These are phyloP conservation scores for Penicillium brasilianum DNA, from an alignment of 2,329 filamentous ascomycete species.

Conservation along the genomic window DNA sequence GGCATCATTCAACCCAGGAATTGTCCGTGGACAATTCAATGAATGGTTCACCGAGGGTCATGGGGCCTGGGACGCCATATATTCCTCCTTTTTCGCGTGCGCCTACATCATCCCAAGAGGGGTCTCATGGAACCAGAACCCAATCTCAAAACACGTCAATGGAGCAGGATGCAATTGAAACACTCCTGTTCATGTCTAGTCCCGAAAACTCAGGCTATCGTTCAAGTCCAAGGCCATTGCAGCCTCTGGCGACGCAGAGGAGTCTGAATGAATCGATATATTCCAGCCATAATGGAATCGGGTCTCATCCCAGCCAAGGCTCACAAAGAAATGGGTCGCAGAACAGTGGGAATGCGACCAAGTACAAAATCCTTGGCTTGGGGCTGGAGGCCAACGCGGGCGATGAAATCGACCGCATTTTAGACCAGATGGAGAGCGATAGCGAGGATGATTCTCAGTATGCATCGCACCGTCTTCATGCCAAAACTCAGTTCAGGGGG, in stretches of 20 bases:
- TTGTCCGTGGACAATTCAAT: conserved; percentile 25
- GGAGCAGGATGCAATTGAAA: conserved; percentile 59
- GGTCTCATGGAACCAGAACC: conserved; percentile 37
- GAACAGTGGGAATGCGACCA: conserved; percentile 11
- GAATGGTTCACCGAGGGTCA: conserved; percentile 25
- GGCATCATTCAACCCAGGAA: conserved; percentile 42
- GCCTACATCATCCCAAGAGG: conserved; percentile 31
- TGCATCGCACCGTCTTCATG: conserved; percentile 21
- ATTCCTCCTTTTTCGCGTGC: conserved; percentile 32
- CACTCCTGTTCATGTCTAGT: conserved; percentile 57
- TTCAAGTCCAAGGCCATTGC: conserved; percentile 39
- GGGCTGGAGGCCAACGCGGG: conserved; percentile 42
- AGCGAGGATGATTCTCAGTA: conserved; percentile 40
- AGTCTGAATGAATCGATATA: conserved; percentile 36
- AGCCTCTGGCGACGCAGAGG: conserved; percentile 29
- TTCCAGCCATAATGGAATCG: conserved; percentile 16
- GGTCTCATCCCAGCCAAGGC: conserved; percentile 20
- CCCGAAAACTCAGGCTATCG: conserved; percentile 54
- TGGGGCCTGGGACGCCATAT: conserved; percentile 40
- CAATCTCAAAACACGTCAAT: conserved; percentile 52
- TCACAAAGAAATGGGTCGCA: conserved; percentile 27
- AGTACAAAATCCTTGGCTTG: conserved; percentile 14
- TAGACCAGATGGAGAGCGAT: conserved; percentile 48
- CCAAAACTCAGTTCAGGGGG: conserved; percentile 13
- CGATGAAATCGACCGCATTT: conserved; percentile 48